Percentiles rank a stretch among this genome's conserved stretches.
Evolutionary conservation across 352 stramenopile species (phyloP).

Genomic region (Phytophthora hybrid): DNA sequence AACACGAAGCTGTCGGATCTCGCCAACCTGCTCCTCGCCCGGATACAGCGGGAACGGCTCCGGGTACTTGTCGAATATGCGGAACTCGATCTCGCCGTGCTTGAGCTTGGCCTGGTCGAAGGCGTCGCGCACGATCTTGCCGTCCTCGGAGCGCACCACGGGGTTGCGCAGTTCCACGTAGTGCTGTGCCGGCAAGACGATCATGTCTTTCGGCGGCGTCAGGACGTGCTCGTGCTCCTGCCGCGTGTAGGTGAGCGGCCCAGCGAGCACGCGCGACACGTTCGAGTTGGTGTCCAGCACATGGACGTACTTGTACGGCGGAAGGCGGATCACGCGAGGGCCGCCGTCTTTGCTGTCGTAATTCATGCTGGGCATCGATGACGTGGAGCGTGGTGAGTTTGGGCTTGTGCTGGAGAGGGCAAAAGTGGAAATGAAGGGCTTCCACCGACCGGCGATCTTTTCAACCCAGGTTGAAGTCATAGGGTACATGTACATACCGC

Average conservation of each 20-base stretch:
- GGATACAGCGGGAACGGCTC: conserved; percentile 85
- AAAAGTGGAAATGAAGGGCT: conserved; percentile 24
- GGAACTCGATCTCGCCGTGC: conserved; percentile 82
- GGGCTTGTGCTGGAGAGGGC: conserved; percentile 18
- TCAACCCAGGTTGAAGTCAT: conserved; percentile 26
- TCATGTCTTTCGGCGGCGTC: conserved; percentile 71
- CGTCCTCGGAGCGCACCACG: conserved; percentile 57
- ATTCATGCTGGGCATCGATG: conserved; percentile 20
- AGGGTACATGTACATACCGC: too few species aligned
- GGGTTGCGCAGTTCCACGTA: conserved; percentile 84
- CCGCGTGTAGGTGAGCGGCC: conserved; percentile 81
- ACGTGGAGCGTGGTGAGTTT: background rate
- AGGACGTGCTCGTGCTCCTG: conserved; percentile 85
- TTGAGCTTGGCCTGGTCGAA: conserved; percentile 83
- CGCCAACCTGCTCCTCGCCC: conserved; percentile 67
- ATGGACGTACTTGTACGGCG: conserved; percentile 87
- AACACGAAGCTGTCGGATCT: conserved; percentile 63
- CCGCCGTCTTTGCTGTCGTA: conserved; percentile 46
- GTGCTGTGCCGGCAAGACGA: conserved; percentile 78
- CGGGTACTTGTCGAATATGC: conserved; percentile 75
- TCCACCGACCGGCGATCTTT: conserved; percentile 1
- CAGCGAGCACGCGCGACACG: conserved; percentile 79
- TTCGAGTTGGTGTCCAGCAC: conserved; percentile 90
- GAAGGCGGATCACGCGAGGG: conserved; percentile 75
- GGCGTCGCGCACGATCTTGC: conserved; percentile 64